Evolutionary conservation across 352 stramenopile species (phyloP), one percentile per base, ranked within the genome.

Genomic region (Globisporangium splendens): DNA sequence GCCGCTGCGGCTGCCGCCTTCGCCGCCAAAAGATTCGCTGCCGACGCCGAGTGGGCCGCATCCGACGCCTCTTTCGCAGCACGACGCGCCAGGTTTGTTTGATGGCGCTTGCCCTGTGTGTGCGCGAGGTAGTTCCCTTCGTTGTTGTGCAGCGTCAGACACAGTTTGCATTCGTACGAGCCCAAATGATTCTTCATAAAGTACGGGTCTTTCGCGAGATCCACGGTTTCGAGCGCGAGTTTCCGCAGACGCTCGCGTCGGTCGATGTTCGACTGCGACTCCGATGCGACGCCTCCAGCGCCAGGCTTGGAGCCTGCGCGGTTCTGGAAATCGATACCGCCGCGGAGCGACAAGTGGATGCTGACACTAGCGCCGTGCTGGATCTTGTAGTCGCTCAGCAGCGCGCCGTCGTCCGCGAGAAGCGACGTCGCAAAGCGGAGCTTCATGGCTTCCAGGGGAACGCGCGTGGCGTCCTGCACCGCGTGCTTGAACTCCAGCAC

Each of bases 111-210:
- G 48, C 96, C 97, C 76, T 99, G 97, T 41, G 97, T 99, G 72
- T 99, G 97, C 22, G 97, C 96, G 56, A 99, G 79, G 75, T 99
- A 99, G 71, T 99, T 99, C 28, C 95, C 96, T 76, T 99, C 97
- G 67, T 98, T 99, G 61, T 97, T 98, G 83, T 99, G 97, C 51
- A 99, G 71, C 24, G 97, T 99, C 41, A 99, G 83, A 75, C 97
- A 99, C 7, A 99, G 73, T 73, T 98, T 99, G 65, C 97, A 99
- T 81, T 99, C 97, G 72, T 98, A 99, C 10, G 91, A 98, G 57
- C 97, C 97, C 44, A 99, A 73, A 75, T 99, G 96, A 77, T 99
- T 99, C 61, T 97, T 92, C 88, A 99, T 98, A 48, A 99, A 97
- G 77, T 99, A 99, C 46, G 97, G 97, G 68, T 99, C 96, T 65